Evolutionary conservation across 2,329 filamentous ascomycete species (phyloP).

Genomic region (Nothophaeocryptopus gaeumannii): DNA sequence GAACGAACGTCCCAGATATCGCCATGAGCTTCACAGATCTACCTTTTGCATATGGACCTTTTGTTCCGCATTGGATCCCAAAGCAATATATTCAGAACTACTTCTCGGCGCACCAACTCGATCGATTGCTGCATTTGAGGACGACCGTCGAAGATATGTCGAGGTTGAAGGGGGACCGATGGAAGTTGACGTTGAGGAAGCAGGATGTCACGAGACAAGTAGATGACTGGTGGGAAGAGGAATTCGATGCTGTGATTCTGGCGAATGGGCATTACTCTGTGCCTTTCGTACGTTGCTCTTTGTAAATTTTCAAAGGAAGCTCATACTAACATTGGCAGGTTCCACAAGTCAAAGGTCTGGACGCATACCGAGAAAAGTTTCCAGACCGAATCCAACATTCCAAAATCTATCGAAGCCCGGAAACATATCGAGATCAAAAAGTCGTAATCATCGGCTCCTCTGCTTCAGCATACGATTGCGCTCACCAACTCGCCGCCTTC

Average conservation of each 20-base stretch:
- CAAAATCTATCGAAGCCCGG: slow-evolving; percentile 36
- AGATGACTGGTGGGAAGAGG: slow-evolving; percentile 56
- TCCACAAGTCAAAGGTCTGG: slow-evolving; percentile 49
- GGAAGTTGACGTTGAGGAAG: slow-evolving; percentile 51
- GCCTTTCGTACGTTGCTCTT: slow-evolving; percentile 21
- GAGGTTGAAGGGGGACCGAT: slow-evolving; percentile 36
- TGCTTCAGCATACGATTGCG: slow-evolving; percentile 35
- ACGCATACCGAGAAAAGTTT: slow-evolving; percentile 56
- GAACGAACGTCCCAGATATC: slow-evolving; percentile 56
- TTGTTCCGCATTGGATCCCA: slow-evolving; percentile 55
- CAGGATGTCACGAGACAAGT: slow-evolving; percentile 44
- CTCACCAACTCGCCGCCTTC: slow-evolving; percentile 23
- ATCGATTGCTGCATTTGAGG: slow-evolving; percentile 48
- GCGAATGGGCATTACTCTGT: slow-evolving; percentile 37
- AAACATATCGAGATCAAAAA: slow-evolving; percentile 19
- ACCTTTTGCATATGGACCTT: slow-evolving; percentile 55
- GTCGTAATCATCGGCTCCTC: slow-evolving; percentile 34
- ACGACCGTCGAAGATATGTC: slow-evolving; percentile 54
- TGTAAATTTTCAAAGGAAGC: background rate
- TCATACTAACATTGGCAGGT: slow-evolving; percentile 24
- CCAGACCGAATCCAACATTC: slow-evolving; percentile 46
- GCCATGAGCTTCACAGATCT: slow-evolving; percentile 57
- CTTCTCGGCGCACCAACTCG: slow-evolving; percentile 51
- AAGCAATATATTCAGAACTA: slow-evolving; percentile 58
- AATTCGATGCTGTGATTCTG: slow-evolving; percentile 42